phyloP scores from a whole-genome alignment of 805 yeast genomes.

The Lipomyces orientalis region DNA sequence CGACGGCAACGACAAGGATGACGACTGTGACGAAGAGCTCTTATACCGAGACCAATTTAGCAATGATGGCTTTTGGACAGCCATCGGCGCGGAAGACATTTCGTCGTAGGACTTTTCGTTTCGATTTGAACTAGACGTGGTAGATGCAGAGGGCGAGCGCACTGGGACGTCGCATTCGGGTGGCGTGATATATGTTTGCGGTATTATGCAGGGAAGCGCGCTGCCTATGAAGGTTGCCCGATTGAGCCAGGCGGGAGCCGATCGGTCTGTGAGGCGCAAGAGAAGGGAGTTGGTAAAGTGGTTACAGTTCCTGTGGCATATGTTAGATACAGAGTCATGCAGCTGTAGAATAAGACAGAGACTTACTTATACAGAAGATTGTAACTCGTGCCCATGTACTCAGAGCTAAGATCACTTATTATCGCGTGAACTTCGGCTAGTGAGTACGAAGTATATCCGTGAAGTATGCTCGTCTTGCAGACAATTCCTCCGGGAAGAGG shows the following conservation, averaged over 20 bases:
- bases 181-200: constrained; percentile 29
- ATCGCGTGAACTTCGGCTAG: constrained; percentile 35
- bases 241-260: constrained; percentile 36
- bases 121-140: background rate
- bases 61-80: background rate
- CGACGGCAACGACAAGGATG: background rate
- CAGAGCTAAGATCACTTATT: constrained; percentile 30
- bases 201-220: constrained; percentile 33
- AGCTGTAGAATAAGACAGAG: background rate
- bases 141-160: constrained; percentile 9
- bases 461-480: constrained; percentile 28
- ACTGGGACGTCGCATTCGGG: constrained; percentile 24
- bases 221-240: constrained; percentile 31
- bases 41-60: background rate
- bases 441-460: constrained; percentile 32
- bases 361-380: constrained; percentile 31
- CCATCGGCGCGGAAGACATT: constrained; percentile 7
- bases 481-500: constrained; percentile 30
- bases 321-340: background rate
- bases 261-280: constrained; percentile 22
- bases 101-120: constrained; percentile 22
- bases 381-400: constrained; percentile 35
- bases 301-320: constrained; percentile 27
- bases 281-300: constrained; percentile 33
- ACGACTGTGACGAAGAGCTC: background rate